Evolutionary conservation across 2,329 filamentous ascomycete genomes (phyloP).

Genomic region (Cyphellophora europaea): DNA sequence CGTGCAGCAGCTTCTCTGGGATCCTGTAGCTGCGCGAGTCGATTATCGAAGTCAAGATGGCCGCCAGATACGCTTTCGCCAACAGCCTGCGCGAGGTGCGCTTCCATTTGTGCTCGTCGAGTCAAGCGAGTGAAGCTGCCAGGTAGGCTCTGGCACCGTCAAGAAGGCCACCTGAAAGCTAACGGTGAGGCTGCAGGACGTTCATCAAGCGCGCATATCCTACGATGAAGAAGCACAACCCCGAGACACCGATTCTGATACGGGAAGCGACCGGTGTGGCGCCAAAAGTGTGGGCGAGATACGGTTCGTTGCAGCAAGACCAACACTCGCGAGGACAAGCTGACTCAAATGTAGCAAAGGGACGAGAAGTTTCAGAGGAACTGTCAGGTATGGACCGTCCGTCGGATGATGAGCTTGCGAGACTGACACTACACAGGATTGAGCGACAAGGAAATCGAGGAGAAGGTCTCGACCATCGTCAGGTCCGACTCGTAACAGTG

Average conservation of each 20-base stretch:
- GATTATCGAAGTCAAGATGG: too few species aligned
- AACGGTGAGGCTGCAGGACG: constrained; percentile 46
- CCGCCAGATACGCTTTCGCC: constrained; percentile 83
- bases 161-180: background rate
- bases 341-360: constrained; percentile 44
- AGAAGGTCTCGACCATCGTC: constrained; percentile 55
- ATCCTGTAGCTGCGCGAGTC: too few species aligned
- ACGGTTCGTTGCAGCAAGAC: constrained; percentile 50
- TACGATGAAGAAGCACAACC: constrained; percentile 99
- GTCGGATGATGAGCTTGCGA: background rate
- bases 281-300: constrained; percentile 85
- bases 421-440: constrained; percentile 38
- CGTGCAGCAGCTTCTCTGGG: too few species aligned
- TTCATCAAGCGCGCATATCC: constrained; percentile 90
- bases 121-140: constrained; percentile 77
- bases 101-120: constrained; percentile 94
- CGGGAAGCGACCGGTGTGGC: constrained; percentile 79
- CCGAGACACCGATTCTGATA: constrained; percentile 83
- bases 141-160: constrained; percentile 48
- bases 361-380: constrained; percentile 57
- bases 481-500: constrained; percentile 33
- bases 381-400: constrained; percentile 50
- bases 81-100: constrained; percentile 87
- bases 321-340: constrained; percentile 11
- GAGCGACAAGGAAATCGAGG: constrained; percentile 62